Percentiles rank a stretch among this genome's conserved stretches.
Conservation (phyloP, 352 stramenopile genomes). For the Globisporangium yorkense region DNA sequence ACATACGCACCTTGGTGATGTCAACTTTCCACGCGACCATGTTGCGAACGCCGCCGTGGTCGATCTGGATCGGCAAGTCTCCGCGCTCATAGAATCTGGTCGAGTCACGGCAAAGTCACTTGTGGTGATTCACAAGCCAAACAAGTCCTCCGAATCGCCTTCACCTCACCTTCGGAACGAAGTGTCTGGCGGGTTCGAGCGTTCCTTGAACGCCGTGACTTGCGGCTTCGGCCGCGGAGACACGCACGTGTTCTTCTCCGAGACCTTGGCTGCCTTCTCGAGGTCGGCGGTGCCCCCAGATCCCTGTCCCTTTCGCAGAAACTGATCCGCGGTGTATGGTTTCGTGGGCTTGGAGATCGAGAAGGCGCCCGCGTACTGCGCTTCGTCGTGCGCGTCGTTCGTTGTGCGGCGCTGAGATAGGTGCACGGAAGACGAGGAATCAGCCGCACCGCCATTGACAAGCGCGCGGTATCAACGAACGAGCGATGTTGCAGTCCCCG, state of each 20-base stretch:
- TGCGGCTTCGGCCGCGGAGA: conserved; percentile 51
- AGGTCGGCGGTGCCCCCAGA: conserved; percentile 78
- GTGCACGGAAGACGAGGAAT: neutral
- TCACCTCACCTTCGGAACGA: conserved; percentile 56
- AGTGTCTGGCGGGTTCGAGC: conserved; percentile 91
- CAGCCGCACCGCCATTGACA: neutral
- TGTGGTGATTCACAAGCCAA: neutral
- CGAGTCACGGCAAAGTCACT: neutral
- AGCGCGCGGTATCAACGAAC: neutral
- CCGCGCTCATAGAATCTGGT: conserved; percentile 89
- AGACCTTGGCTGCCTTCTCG: conserved; percentile 41
- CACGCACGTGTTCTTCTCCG: conserved; percentile 30
- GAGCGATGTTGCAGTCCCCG: neutral
- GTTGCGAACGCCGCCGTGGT: conserved; percentile 94
- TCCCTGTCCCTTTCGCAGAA: conserved; percentile 89
- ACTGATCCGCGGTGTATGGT: conserved; percentile 80
- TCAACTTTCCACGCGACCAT: conserved; percentile 97
- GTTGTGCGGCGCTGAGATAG: conserved; percentile 46
- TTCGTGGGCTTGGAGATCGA: conserved; percentile 88
- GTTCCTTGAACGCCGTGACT: conserved; percentile 86
- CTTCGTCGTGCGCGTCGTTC: conserved; percentile 66
- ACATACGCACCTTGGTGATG: conserved; percentile 73
- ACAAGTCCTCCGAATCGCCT: neutral
- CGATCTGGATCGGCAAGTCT: conserved; percentile 95
- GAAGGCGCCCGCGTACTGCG: conserved; percentile 78